Evolutionary conservation across 2,329 filamentous ascomycete species (phyloP).

Genomic region (Cyanodermella asteris): DNA sequence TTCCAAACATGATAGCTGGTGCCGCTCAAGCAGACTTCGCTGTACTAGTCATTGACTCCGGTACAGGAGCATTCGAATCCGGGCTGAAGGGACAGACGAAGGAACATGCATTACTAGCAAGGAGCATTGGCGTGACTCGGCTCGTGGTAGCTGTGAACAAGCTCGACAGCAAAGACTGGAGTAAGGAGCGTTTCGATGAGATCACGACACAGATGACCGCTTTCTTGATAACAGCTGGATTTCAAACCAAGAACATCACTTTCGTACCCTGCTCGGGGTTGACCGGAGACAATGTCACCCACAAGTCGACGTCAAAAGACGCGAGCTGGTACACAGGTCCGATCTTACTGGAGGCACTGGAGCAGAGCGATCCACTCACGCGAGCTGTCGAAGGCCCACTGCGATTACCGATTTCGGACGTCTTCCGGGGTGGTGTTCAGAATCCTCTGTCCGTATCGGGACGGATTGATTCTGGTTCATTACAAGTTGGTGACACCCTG

Average conservation of each 20-base stretch:
- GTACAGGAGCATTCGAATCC: slow-evolving; percentile 77
- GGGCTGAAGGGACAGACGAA: slow-evolving; percentile 84
- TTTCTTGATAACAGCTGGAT: slow-evolving; percentile 65
- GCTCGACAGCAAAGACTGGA: slow-evolving; percentile 73
- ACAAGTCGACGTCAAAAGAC: slow-evolving; percentile 25
- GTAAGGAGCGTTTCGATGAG: slow-evolving; percentile 58
- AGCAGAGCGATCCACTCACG: slow-evolving; percentile 52
- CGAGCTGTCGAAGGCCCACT: slow-evolving; percentile 58
- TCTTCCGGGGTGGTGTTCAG: slow-evolving; percentile 58
- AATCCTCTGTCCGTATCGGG: slow-evolving; percentile 73
- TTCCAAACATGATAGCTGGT: slow-evolving; percentile 97
- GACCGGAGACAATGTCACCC: slow-evolving; percentile 65
- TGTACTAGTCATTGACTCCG: slow-evolving; percentile 79
- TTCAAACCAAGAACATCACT: slow-evolving; percentile 56
- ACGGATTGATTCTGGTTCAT: slow-evolving; percentile 58
- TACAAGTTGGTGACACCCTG: slow-evolving; percentile 68
- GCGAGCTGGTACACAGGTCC: slow-evolving; percentile 61
- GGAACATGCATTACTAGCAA: slow-evolving; percentile 73
- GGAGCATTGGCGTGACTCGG: slow-evolving; percentile 74
- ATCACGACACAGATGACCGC: slow-evolving; percentile 65
- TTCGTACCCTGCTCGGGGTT: slow-evolving; percentile 85
- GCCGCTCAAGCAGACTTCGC: slow-evolving; percentile 92
- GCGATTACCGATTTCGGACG: slow-evolving; percentile 68
- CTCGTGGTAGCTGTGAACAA: slow-evolving; percentile 91
- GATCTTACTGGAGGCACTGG: slow-evolving; percentile 65